phyloP scores from a whole-genome alignment of 257 asterid species.

The Salvia hispanica region DNA sequence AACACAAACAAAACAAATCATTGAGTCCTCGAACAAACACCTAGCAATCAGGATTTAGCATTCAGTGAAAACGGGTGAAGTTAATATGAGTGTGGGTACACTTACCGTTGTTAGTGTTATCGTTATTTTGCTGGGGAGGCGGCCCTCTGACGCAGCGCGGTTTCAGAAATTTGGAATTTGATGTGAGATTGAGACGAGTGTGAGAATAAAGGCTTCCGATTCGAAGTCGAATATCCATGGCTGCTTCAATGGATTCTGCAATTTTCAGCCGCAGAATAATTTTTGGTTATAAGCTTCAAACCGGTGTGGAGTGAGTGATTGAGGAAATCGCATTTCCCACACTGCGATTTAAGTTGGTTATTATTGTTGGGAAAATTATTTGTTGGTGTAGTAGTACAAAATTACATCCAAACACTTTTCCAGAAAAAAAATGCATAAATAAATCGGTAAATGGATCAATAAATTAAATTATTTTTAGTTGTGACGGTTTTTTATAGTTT shows the following conservation, averaged over 20 bases:
- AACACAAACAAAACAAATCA: not conserved
- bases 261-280: constrained; percentile 39
- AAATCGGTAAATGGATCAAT: too few relatives aligned
- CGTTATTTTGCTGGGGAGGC: constrained; percentile 50
- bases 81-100: not conserved
- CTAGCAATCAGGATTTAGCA: not conserved
- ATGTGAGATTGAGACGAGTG: constrained; percentile 27
- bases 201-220: constrained; percentile 43
- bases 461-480: too few relatives aligned
- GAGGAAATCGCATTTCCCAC: not conserved
- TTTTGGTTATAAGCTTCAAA: not conserved
- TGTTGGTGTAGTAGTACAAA: too few relatives aligned
- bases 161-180: constrained; percentile 38
- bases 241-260: constrained; percentile 21
- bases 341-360: not conserved
- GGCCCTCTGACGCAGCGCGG: constrained; percentile 50
- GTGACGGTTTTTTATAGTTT: too few relatives aligned
- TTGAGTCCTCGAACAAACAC: not conserved
- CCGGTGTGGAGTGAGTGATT: not conserved
- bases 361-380: too few relatives aligned
- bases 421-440: too few relatives aligned
- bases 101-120: constrained; percentile 35
- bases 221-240: constrained; percentile 57
- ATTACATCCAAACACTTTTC: too few relatives aligned
- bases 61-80: not conserved